Evolutionary conservation across 2,329 filamentous ascomycete genomes (phyloP), one percentile per base, ranked within the genome.

Genomic region (Penicillium sp.): DNA sequence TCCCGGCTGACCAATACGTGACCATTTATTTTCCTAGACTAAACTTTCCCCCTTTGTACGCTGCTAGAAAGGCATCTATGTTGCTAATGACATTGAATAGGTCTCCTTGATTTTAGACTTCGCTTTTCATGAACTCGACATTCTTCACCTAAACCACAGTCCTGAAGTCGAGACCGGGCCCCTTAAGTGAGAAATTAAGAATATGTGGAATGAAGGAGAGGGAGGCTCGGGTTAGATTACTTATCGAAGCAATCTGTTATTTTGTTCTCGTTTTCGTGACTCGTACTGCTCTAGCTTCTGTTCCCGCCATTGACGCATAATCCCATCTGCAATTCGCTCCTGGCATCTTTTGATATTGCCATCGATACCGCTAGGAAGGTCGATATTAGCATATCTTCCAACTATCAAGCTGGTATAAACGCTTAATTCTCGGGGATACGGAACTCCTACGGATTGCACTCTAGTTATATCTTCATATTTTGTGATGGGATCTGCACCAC

Each of bases 221-320:
- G n/a, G n/a, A n/a, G n/a, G n/a, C n/a, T n/a, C n/a, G n/a, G n/a
- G n/a, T n/a, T n/a, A n/a, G n/a, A n/a, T n/a, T n/a, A 20, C 33
- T 3, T 10, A 36, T 17, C 15, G 33, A 36, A 36, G 3, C 4
- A 9, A 21, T 36, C 7, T 13, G 15, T 3, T n/a, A 12, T 21
- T n/a, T 3, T 10, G 8, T 21, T 13, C 7, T 36, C 17, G 18
- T 17, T 36, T 36, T 7, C 4, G 15, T n/a, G 13, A 7, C 17
- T 13, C 9, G 17, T 21, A 27, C 7, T 10, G 6, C 20, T 26
- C 24, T 8, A 43, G 24, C 12, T 43, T 27, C 27, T 18, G 3
- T 10, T 24, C 13, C 40, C 40, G 30, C 40, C 40, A 43, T 21
- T 44, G 39, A 10, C 30, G 46, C 29, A 49, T 30, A 15, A 49